Base-by-base conservation (phyloP, 2,329 filamentous ascomycete species). In the Clonostachys byssicola region DNA sequence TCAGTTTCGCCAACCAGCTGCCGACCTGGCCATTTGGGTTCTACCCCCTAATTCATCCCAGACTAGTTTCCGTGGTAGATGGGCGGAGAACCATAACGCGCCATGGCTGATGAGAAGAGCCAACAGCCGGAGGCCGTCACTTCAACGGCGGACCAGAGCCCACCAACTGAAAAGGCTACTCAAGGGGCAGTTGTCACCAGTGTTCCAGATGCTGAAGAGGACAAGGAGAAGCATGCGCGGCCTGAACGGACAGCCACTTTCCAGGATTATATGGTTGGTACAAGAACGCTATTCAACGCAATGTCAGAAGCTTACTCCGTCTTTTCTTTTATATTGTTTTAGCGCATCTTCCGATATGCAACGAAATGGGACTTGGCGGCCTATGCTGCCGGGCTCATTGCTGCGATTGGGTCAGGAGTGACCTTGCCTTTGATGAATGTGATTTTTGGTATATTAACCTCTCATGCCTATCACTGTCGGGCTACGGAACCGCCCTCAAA, bases 381-480 rank as follows among this genome's bases (percentile, higher is more conserved):
- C 36, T 73, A 80, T 56, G 62, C 59, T n/a, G 60, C 64, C 7
- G 78, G 75, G 17, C 56, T 61, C 14, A 7, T 78, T 38, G 71
- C 77, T 42, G 75, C 77, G 14, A 67, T 78, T 10, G 77, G 72
- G 18, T 70, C 76, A 2, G 79, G 79, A 47, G 60, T 73, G 41
- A 82, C 79, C 2, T 60, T 83, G 42, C 80, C 80, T 0, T 54
- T 84, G 43, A 79, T 83, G 73, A 83, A 81, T 47, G 70, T 82
- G 12, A 66, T 81, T 13, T 81, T 82, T 57, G 78, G 77, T 72
- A 62, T 56, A 59, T 6, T 20, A 39, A 12, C 14, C 23, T 30
- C 9, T 23, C 17, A 42, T 5, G 12, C 9, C 16, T 23, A 36
- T 30, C 13, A 17, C 30, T 43, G 3, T n/a, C 16, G n/a, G 16